phyloP scores from a whole-genome alignment of 768 basidiomycete genomes.

The Suillus luteus region DNA sequence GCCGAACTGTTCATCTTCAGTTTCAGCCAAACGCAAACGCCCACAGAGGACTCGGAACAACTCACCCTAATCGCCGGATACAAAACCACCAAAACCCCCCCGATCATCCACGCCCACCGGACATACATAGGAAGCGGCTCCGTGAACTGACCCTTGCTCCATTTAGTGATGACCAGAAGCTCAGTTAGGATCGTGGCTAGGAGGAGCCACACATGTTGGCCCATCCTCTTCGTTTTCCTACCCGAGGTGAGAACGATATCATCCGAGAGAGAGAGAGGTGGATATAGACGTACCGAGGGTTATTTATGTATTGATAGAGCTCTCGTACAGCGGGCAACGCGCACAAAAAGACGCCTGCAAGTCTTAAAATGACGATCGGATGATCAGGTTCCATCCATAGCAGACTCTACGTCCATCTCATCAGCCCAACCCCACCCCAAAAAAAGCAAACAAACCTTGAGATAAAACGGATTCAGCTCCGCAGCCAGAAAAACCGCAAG shows the following conservation, averaged over 20 bases:
- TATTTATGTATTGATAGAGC: conserved; percentile 80
- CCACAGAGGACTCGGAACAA: conserved; percentile 29
- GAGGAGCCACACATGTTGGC: conserved; percentile 85
- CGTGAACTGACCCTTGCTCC: conserved; percentile 72
- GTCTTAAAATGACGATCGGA: conserved; percentile 72
- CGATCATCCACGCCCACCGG: conserved; percentile 67
- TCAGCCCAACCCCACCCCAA: no score
- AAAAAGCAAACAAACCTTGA: no score
- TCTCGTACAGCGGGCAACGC: conserved; percentile 87
- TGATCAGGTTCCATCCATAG: conserved; percentile 93
- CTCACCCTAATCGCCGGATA: conserved; percentile 72
- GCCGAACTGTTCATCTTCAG: conserved; percentile 54
- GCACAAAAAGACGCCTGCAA: conserved; percentile 80
- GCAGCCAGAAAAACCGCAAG: conserved; percentile 81
- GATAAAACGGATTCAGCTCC: conserved; percentile 86
- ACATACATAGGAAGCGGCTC: conserved; percentile 64
- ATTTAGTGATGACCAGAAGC: conserved; percentile 77
- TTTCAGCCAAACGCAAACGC: conserved; percentile 5
- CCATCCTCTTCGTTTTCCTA: conserved; percentile 86
- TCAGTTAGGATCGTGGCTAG: conserved; percentile 86
- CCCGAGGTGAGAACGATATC: background rate
- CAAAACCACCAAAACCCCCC: conserved; percentile 56
- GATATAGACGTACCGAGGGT: no score
- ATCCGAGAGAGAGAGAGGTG: no score
- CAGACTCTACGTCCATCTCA: conserved; percentile 55